Conservation (phyloP, 805 yeast genomes). For the Lachancea mirantina region DNA sequence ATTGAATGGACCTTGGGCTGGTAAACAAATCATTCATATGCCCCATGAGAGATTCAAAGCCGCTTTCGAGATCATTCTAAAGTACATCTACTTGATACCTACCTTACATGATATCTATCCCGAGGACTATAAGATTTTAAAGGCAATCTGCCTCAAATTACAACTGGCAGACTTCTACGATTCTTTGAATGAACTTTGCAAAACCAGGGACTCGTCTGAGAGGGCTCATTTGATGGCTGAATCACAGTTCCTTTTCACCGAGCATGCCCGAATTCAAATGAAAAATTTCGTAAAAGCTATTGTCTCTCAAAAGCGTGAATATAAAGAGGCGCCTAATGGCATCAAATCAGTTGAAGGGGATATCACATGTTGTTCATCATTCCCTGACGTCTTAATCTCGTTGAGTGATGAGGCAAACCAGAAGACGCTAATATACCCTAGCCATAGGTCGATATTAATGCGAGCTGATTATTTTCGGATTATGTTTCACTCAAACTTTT, state of each 20-base stretch:
- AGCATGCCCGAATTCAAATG: slow-evolving; percentile 23
- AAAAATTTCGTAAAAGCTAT: slow-evolving; percentile 20
- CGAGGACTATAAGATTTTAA: slow-evolving; percentile 26
- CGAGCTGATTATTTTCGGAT: slow-evolving; percentile 59
- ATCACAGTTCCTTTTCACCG: slow-evolving; percentile 28
- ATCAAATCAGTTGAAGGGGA: slow-evolving; percentile 1
- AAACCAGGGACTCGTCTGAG: slow-evolving; percentile 25
- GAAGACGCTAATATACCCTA: slow-evolving; percentile 47
- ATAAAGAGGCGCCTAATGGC: slow-evolving; percentile 4
- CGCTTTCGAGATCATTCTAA: slow-evolving; percentile 23
- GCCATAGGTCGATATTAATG: slow-evolving; percentile 51
- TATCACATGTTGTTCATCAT: slow-evolving; percentile 9
- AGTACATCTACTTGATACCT: slow-evolving; percentile 34
- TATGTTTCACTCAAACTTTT: slow-evolving; percentile 50
- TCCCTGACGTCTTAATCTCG: slow-evolving; percentile 42
- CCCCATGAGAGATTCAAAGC: slow-evolving; percentile 15
- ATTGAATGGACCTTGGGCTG: slow-evolving; percentile 22
- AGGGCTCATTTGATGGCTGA: slow-evolving; percentile 31
- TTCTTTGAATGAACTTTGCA: slow-evolving; percentile 28
- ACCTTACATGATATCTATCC: slow-evolving; percentile 34
- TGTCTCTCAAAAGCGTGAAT: slow-evolving; percentile 7
- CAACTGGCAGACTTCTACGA: slow-evolving; percentile 34
- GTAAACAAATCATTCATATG: slow-evolving; percentile 15
- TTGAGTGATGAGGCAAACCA: slow-evolving; percentile 18
- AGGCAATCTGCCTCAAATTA: slow-evolving; percentile 30